Evolutionary conservation across 2,329 filamentous ascomycete genomes (phyloP).

Genomic region (Ophiocordyceps australis): DNA sequence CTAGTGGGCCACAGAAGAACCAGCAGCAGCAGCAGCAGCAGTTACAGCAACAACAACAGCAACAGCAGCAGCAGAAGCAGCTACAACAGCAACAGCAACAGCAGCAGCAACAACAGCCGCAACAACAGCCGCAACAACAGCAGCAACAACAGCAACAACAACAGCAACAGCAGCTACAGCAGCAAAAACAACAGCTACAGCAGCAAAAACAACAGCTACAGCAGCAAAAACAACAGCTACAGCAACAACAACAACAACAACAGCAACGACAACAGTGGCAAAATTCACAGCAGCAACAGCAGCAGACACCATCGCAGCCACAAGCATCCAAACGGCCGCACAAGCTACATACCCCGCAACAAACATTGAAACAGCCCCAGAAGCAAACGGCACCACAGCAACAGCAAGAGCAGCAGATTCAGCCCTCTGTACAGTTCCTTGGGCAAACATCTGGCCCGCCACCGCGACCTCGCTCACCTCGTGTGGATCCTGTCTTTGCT

Average conservation of each 20-base stretch:
- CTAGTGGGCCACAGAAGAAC: conserved; percentile 6
- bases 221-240: background rate
- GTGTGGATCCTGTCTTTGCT: conserved; percentile 11
- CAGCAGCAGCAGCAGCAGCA: conserved; percentile 6
- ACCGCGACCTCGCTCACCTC: conserved; percentile 6
- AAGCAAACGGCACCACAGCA: conserved; percentile 6
- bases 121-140: conserved; percentile 3
- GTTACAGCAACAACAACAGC: conserved; percentile 2
- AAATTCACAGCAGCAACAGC: conserved; percentile 2
- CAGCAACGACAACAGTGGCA: conserved; percentile 5
- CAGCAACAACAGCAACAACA: conserved; percentile 6
- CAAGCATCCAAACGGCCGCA: too few relatives aligned
- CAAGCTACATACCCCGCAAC: background rate
- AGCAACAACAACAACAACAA: conserved; percentile 5
- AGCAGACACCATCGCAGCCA: conserved; percentile 4
- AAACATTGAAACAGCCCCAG: conserved; percentile 3
- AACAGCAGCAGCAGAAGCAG: conserved; percentile 4
- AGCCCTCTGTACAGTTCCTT: too few relatives aligned
- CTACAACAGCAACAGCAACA: too few relatives aligned
- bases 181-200: conserved; percentile 5
- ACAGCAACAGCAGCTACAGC: conserved; percentile 5
- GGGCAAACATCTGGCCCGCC: conserved; percentile 3
- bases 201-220: too few relatives aligned
- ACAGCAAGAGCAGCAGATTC: conserved; percentile 5
- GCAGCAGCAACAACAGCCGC: background rate